Percentiles rank a stretch among this genome's conserved stretches.
Evolutionary conservation across 2,329 filamentous ascomycete genomes (phyloP).

Genomic region (Xylaria hypoxylon): DNA sequence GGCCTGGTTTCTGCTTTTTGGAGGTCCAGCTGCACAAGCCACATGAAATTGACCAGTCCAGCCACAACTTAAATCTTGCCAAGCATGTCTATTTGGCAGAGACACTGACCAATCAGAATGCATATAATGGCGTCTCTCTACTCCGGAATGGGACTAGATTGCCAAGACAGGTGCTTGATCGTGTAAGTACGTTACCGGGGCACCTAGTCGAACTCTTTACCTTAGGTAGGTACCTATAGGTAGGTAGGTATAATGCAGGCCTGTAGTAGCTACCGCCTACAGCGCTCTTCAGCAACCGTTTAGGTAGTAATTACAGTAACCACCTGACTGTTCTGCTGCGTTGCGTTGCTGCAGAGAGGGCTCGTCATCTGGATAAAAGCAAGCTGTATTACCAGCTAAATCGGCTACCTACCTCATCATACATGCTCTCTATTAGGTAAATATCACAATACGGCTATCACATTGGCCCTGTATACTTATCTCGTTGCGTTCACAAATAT

Average conservation of each 20-base stretch:
- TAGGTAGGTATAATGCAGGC: no score
- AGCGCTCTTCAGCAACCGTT: not conserved
- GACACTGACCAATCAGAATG: constrained; percentile 45
- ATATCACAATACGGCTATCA: constrained; percentile 1
- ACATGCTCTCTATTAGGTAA: no score
- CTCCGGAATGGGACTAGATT: constrained; percentile 41
- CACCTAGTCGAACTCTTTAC: not conserved
- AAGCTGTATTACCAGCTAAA: not conserved
- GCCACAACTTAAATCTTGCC: constrained; percentile 39
- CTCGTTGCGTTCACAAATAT: not conserved
- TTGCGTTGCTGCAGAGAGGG: no score
- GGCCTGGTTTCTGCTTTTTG: constrained; percentile 48
- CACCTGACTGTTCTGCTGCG: no score
- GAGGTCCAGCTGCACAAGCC: constrained; percentile 46
- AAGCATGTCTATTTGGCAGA: constrained; percentile 38
- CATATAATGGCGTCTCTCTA: constrained; percentile 30
- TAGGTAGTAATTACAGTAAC: no score
- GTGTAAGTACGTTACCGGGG: constrained; percentile 16
- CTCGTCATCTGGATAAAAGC: no score
- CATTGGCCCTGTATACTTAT: not conserved
- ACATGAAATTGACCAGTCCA: constrained; percentile 32
- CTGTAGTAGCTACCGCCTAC: not conserved
- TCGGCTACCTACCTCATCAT: no score
- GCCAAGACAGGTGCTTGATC: not conserved
- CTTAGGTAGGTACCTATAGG: not conserved